Evolutionary conservation across 164 flowering plant genomes (phyloP), one percentile per base, ranked within the genome.

Genomic region (Umbellularia californica): DNA sequence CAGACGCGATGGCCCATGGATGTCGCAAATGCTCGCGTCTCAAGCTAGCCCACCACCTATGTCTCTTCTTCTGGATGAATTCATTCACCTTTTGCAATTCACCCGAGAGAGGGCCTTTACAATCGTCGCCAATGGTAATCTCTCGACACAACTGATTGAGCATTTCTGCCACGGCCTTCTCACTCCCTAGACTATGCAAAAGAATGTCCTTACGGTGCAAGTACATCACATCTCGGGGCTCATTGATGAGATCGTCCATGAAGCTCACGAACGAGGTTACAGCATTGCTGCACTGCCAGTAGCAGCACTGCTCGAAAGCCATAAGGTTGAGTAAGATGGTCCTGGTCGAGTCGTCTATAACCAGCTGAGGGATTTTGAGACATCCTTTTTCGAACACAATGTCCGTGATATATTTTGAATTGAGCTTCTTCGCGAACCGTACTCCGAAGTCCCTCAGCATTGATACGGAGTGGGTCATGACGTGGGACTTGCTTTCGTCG

Each of bases 271-370:
- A 82, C 20, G 78, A 69, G 1, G 76, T 82, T 15, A 77, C 72
- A 58, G 70, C 69, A 27, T 71, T 66, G 14, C 73, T 71, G 65
- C 62, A 72, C 51, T 67, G 65, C 9, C 71, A 65, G 25, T 72
- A 72, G 65, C 80, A 79, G 33, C 33, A 30, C 58, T 82, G 84
- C 69, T 79, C 84, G 25, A 77, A 79, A 0, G 78, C 80, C 73
- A 77, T 79, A 9, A 82, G 78, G 24, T 82, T 82, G 9, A 76
- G 75, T 27, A 82, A 79, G 55, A 82, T 70, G 1, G 84, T 27
- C 23, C 77, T 78, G 19, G 82, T 72, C 2, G 71, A 70, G 69
- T 79, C 82, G 20, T 75, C 72, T 41, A 82, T 76, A 12, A 75
- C 23, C 67, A 79, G 9, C 0, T 41, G 74, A 2, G 84, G 84